phyloP scores from a whole-genome alignment of 495 filamentous ascomycete genomes.

The Stereocaulon alpinum region DNA sequence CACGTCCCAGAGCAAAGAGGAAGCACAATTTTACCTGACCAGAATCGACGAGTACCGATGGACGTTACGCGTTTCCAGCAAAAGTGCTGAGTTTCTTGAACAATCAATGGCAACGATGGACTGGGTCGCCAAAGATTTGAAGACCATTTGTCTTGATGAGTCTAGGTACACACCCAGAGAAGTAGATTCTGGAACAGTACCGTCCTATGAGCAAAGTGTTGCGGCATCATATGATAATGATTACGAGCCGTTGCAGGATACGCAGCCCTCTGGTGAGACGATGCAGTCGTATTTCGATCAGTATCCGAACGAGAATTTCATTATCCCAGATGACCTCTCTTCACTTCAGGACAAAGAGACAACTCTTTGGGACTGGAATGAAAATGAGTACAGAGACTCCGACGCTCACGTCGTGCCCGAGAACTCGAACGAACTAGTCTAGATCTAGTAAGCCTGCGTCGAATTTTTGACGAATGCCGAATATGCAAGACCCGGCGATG shows the following conservation, averaged over 20 bases:
- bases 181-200: background rate
- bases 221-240: background rate
- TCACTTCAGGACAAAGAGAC: no score
- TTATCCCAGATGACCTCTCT: background rate
- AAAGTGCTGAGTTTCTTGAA: conserved; percentile 36
- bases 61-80: conserved; percentile 10
- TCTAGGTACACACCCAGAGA: background rate
- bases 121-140: conserved; percentile 5
- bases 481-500: no score
- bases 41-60: conserved; percentile 13
- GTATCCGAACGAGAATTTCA: background rate
- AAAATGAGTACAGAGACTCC: no score
- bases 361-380: no score
- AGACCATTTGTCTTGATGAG: background rate
- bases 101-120: conserved; percentile 69
- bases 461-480: no score
- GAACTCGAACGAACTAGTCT: no score
- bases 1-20: background rate
- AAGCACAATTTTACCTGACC: conserved; percentile 1
- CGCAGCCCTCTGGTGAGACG: background rate
- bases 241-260: background rate
- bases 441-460: no score
- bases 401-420: no score
- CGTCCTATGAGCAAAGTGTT: background rate
- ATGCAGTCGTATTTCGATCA: background rate